A percentile compares a stretch with the other conserved stretches of the same genome.
Conservation (phyloP, 2,329 filamentous ascomycete species). For the Raffaelea ambrosiae region DNA sequence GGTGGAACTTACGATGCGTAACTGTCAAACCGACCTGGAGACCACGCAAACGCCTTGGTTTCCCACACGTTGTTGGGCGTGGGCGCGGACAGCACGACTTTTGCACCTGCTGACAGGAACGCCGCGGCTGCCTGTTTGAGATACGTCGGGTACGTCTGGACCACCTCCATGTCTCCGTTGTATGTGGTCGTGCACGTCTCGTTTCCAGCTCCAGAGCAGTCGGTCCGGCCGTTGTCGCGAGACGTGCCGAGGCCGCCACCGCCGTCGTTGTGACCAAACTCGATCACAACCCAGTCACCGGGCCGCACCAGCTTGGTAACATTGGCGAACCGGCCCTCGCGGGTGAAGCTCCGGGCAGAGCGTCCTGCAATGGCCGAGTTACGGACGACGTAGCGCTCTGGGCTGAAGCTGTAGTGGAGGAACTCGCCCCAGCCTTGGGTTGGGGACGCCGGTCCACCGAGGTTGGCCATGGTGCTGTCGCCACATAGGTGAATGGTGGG, state of each 20-base stretch:
- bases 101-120: conserved; percentile 48
- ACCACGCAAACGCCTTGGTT: conserved; percentile 38
- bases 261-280: conserved; percentile 61
- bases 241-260: conserved; percentile 40
- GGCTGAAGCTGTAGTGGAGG: conserved; percentile 32
- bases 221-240: conserved; percentile 51
- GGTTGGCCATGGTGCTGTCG: conserved; percentile 46
- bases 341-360: conserved; percentile 56
- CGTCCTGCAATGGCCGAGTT: conserved; percentile 61
- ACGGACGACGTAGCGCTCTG: conserved; percentile 44
- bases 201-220: conserved; percentile 42
- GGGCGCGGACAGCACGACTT: conserved; percentile 48
- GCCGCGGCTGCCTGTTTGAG: conserved; percentile 45
- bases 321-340: conserved; percentile 54
- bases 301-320: conserved; percentile 39
- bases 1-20: too few species aligned
- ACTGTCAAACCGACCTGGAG: too few species aligned
- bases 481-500: conserved; percentile 41
- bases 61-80: conserved; percentile 54
- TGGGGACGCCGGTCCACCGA: conserved; percentile 17
- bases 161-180: conserved; percentile 39
- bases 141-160: conserved; percentile 54
- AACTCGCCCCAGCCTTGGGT: conserved; percentile 46
- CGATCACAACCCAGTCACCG: conserved; percentile 58
- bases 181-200: conserved; percentile 38